Conservation (phyloP, 495 filamentous ascomycete species). For the Neurospora terricola region DNA sequence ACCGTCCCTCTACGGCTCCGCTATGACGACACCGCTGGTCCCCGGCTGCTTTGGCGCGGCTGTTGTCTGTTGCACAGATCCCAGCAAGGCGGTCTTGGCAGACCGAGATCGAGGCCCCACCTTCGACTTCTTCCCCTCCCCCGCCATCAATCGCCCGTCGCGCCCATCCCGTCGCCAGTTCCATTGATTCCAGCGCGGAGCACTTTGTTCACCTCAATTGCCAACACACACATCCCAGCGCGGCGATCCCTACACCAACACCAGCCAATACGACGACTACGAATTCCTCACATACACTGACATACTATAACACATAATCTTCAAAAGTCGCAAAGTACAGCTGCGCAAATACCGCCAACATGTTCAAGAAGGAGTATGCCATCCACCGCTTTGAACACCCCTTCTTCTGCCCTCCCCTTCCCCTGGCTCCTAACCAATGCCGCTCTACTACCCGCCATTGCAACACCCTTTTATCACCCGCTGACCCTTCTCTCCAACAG, state of each 20-base stretch:
- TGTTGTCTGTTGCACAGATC: not conserved
- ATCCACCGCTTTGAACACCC: not conserved
- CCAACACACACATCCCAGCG: not conserved
- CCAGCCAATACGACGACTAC: not conserved
- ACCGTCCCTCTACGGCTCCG: not conserved
- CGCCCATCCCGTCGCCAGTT: not conserved
- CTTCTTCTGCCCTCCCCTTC: not conserved
- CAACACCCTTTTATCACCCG: not conserved
- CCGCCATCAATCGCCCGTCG: not conserved
- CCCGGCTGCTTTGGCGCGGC: not conserved
- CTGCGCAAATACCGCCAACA: conserved; percentile 28
- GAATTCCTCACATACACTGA: too few species aligned
- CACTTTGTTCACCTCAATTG: not conserved
- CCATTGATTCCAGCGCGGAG: not conserved
- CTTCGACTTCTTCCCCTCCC: not conserved
- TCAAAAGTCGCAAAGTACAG: not conserved
- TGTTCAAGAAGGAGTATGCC: conserved; percentile 88
- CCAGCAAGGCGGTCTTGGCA: not conserved
- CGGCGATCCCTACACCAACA: not conserved
- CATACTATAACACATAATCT: not conserved
- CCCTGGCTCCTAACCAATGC: not conserved
- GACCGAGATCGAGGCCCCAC: not conserved
- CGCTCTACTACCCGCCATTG: not conserved
- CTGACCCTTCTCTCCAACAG: conserved; percentile 30
- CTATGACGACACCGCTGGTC: not conserved